phyloP scores from a whole-genome alignment of 306 rosid species.

The apple (Malus domestica) region DNA sequence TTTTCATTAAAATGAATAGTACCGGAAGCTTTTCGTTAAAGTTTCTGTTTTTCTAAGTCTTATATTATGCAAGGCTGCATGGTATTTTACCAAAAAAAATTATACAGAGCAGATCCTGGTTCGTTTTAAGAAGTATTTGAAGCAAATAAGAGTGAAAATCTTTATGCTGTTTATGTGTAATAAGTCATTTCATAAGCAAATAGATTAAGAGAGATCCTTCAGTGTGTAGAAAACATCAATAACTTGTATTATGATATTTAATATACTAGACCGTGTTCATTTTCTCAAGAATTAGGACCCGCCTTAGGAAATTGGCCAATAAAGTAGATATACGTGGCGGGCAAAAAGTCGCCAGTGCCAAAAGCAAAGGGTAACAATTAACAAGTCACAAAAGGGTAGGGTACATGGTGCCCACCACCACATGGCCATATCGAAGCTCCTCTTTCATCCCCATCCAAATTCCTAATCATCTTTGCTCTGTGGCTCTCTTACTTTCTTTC shows the following conservation, averaged over 20 bases:
- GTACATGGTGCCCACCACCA: constrained; percentile 15
- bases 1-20: too few relatives aligned
- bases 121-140: too few relatives aligned
- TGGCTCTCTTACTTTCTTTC: background rate
- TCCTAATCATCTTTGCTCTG: background rate
- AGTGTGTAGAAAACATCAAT: rapidly evolving
- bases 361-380: background rate
- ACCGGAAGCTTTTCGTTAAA: too few relatives aligned
- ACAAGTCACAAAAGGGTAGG: background rate
- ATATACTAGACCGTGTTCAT: rapidly evolving
- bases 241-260: too few relatives aligned
- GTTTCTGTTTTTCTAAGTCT: too few relatives aligned
- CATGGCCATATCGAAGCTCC: background rate
- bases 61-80: too few relatives aligned
- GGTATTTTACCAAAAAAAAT: too few relatives aligned
- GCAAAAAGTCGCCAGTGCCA: background rate
- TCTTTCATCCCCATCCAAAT: background rate
- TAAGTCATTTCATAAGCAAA: too few relatives aligned
- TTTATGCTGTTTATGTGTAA: too few relatives aligned
- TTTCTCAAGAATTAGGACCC: background rate
- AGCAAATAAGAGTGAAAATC: too few relatives aligned
- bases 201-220: too few relatives aligned
- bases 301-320: background rate
- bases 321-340: background rate
- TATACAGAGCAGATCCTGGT: too few relatives aligned